phyloP scores from a whole-genome alignment of 2,329 filamentous ascomycete genomes.

The Plenodomus biglobosus region DNA sequence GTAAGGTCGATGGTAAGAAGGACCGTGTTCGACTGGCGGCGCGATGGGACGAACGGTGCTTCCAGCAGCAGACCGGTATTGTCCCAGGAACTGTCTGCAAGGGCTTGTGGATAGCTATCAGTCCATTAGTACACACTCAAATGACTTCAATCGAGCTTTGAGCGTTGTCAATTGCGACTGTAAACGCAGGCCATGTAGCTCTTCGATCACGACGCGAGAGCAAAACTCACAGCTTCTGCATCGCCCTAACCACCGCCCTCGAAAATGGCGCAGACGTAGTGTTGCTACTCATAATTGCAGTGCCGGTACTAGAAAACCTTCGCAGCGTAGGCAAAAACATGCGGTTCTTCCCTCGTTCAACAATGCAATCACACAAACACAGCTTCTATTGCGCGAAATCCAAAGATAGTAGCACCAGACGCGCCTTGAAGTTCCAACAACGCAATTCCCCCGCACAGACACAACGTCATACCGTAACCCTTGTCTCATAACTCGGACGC shows the following conservation, averaged over 20 bases:
- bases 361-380: too few relatives aligned
- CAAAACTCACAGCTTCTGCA: slow-evolving; percentile 71
- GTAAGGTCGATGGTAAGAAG: slow-evolving; percentile 91
- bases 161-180: background rate
- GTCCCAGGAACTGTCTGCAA: slow-evolving; percentile 90
- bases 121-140: slow-evolving; percentile 5
- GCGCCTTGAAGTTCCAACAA: slow-evolving; percentile 13
- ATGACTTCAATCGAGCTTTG: background rate
- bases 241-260: slow-evolving; percentile 70
- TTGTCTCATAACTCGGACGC: too few relatives aligned
- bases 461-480: slow-evolving; percentile 27
- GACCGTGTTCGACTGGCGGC: slow-evolving; percentile 64
- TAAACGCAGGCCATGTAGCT: background rate
- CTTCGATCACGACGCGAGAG: background rate
- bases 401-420: slow-evolving; percentile 2
- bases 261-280: slow-evolving; percentile 61
- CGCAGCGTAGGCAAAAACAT: slow-evolving; percentile 42
- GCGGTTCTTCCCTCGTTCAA: too few relatives aligned
- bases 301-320: slow-evolving; percentile 18
- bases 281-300: slow-evolving; percentile 48
- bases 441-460: slow-evolving; percentile 1
- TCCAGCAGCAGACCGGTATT: slow-evolving; percentile 86
- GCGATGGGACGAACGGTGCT: slow-evolving; percentile 62
- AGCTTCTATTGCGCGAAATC: too few relatives aligned
- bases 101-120: slow-evolving; percentile 77